phyloP scores from a whole-genome alignment of 306 rosid species.

The Astragalus membranaceus region DNA sequence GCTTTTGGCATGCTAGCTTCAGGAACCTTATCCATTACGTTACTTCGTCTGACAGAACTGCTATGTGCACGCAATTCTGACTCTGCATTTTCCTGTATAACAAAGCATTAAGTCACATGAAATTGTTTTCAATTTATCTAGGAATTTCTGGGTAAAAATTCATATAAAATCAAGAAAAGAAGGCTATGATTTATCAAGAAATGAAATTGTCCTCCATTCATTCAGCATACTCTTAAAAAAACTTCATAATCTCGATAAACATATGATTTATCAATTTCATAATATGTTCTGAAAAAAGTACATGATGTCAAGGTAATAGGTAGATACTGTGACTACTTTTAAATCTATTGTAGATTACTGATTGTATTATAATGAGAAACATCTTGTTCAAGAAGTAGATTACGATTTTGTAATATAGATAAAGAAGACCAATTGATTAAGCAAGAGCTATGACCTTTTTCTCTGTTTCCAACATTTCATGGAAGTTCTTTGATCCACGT shows the following conservation, averaged over 20 bases:
- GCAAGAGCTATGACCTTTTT: conserved; percentile 59
- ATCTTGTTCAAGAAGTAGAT: neutral
- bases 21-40: conserved; percentile 40
- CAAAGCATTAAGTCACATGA: conserved; percentile 18
- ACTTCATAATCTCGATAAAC: neutral
- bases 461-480: conserved; percentile 80
- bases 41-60: conserved; percentile 68
- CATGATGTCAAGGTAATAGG: neutral
- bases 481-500: conserved; percentile 62
- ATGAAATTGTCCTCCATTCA: neutral
- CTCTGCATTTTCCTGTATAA: conserved; percentile 73
- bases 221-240: neutral
- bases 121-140: neutral
- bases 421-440: conserved; percentile 9
- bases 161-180: too few relatives aligned
- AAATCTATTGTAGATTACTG: neutral
- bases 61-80: conserved; percentile 97
- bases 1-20: conserved; percentile 45
- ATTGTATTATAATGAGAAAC: conserved; percentile 17
- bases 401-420: neutral
- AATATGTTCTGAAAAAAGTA: neutral
- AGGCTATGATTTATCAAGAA: too few relatives aligned
- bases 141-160: neutral
- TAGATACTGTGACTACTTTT: neutral
- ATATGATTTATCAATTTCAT: too few relatives aligned